These are phyloP conservation scores for Mycoemilia scoparia DNA, from an alignment of 192 early-diverging fungal genomes.

Conservation along the genomic window DNA sequence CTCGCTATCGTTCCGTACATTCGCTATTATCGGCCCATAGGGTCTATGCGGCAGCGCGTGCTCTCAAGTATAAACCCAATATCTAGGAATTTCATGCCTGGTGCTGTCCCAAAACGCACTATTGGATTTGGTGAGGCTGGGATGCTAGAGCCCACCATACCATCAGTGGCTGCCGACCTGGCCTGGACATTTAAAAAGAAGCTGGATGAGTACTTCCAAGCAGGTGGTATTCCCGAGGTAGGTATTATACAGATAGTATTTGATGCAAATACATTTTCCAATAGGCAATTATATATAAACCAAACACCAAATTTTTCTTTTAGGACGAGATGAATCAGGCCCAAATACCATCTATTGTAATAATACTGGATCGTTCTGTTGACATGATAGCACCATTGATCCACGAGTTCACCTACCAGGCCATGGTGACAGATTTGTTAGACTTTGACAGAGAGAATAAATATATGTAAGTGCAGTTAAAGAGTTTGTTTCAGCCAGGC, in stretches of 20 bases:
- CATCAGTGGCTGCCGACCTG: slow-evolving; percentile 17
- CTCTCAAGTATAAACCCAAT: no score
- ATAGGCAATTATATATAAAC: slow-evolving; percentile 46
- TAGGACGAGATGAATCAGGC: slow-evolving; percentile 33
- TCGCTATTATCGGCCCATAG: slow-evolving; percentile 22
- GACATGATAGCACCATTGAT: slow-evolving; percentile 78
- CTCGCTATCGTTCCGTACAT: slow-evolving; percentile 16
- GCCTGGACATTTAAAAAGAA: slow-evolving; percentile 34
- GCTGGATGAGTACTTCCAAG: slow-evolving; percentile 53
- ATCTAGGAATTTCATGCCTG: background rate
- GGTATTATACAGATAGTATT: slow-evolving; percentile 69
- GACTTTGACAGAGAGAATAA: slow-evolving; percentile 16
- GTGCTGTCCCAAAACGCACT: background rate
- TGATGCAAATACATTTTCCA: slow-evolving; percentile 35
- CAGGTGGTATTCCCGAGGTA: slow-evolving; percentile 75
- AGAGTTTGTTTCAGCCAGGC: no score
- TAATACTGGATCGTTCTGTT: slow-evolving; percentile 78
- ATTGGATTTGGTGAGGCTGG: background rate
- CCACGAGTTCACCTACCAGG: slow-evolving; percentile 97
- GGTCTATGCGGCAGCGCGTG: background rate
- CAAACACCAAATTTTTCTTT: slow-evolving; percentile 42
- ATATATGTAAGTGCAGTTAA: no score
- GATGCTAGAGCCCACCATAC: background rate
- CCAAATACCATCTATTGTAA: slow-evolving; percentile 47
- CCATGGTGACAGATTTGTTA: slow-evolving; percentile 84